Evolutionary conservation across 2,329 filamentous ascomycete genomes (phyloP).

Genomic region (Arthrobotrys entomopaga): DNA sequence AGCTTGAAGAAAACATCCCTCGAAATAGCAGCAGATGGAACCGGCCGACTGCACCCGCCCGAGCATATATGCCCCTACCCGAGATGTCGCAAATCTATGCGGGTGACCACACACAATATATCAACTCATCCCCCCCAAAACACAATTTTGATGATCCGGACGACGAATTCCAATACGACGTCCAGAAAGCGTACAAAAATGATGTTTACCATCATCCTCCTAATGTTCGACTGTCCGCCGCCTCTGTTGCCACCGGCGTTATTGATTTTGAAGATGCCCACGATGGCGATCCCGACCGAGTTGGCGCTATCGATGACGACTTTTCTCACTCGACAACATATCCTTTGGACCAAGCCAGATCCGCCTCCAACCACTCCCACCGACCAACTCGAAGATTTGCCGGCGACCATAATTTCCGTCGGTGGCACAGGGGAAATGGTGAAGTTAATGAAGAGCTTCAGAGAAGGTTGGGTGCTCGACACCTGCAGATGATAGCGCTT

Average conservation of each 20-base stretch:
- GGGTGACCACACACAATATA: conserved; percentile 52
- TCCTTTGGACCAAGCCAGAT: conserved; percentile 43
- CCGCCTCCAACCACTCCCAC: conserved; percentile 52
- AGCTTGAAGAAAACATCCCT: conserved; percentile 45
- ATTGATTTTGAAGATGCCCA: conserved; percentile 55
- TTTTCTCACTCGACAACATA: conserved; percentile 54
- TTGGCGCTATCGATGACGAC: conserved; percentile 53
- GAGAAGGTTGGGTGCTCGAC: conserved; percentile 59
- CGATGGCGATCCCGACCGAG: conserved; percentile 53
- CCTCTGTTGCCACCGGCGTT: conserved; percentile 55
- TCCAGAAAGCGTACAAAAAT: conserved; percentile 52
- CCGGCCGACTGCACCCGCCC: conserved; percentile 28
- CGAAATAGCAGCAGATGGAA: conserved; percentile 29
- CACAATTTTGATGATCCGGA: conserved; percentile 52
- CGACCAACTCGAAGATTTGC: conserved; percentile 39
- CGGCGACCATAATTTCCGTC: conserved; percentile 47
- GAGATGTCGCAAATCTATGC: conserved; percentile 53
- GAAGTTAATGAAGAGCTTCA: conserved; percentile 50
- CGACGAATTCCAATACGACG: conserved; percentile 47
- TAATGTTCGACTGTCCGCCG: conserved; percentile 40
- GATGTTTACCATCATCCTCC: conserved; percentile 52
- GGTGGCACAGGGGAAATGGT: conserved; percentile 40
- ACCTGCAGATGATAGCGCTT: conserved; percentile 64
- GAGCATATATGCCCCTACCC: conserved; percentile 43
- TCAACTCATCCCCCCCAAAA: conserved; percentile 44